phyloP scores from a whole-genome alignment of 2,329 filamentous ascomycete species.

The Penicillium glabrum region DNA sequence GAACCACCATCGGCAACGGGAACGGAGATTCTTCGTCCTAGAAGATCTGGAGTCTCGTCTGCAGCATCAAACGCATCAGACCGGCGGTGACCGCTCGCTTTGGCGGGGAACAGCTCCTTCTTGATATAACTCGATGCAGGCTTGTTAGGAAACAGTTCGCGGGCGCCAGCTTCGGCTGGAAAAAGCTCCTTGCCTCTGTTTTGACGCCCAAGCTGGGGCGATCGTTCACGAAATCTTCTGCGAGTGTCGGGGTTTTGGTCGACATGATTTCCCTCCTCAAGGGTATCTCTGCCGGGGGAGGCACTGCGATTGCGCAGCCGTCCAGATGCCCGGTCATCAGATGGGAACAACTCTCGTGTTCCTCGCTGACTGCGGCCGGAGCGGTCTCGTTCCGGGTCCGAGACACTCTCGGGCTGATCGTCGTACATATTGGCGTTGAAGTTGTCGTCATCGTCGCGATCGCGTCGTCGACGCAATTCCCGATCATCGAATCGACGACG shows the following conservation, averaged over 20 bases:
- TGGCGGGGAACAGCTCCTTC: conserved; percentile 61
- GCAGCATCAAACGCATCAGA: conserved; percentile 55
- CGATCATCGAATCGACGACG: conserved; percentile 63
- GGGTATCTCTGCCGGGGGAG: conserved; percentile 57
- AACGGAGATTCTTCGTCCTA: conserved; percentile 50
- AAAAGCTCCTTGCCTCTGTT: conserved; percentile 61
- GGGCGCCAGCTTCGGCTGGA: conserved; percentile 44
- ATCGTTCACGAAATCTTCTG: conserved; percentile 45
- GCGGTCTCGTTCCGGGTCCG: conserved; percentile 30
- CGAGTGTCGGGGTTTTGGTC: conserved; percentile 33
- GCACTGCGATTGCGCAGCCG: conserved; percentile 61
- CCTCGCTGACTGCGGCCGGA: conserved; percentile 30
- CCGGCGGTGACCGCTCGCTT: conserved; percentile 47
- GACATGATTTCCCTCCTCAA: conserved; percentile 40
- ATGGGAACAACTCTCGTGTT: conserved; percentile 41
- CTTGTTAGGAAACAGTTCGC: conserved; percentile 50
- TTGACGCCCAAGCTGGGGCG: conserved; percentile 34
- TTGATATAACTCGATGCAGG: conserved; percentile 43
- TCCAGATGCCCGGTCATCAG: conserved; percentile 37
- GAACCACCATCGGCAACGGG: conserved; percentile 49
- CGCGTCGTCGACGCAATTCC: conserved; percentile 46
- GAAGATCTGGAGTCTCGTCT: conserved; percentile 55
- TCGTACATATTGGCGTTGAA: conserved; percentile 84
- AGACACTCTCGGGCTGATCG: conserved; percentile 51
- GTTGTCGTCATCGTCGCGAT: conserved; percentile 52